Evolutionary conservation across 495 filamentous ascomycete genomes (phyloP), one percentile per base, ranked within the genome.

Genomic region (Trichoderma asperelloides): DNA sequence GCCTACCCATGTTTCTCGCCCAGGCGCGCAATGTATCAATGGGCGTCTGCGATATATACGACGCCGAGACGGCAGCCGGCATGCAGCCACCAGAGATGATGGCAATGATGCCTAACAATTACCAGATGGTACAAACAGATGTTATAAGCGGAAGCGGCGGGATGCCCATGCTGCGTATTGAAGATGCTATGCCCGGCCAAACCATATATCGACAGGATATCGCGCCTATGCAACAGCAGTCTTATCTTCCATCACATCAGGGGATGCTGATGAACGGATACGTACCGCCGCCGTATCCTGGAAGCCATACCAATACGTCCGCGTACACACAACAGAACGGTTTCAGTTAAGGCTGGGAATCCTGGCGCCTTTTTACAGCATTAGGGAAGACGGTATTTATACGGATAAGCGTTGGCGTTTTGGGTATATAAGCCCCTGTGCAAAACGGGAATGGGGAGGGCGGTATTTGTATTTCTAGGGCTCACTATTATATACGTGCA

Each of bases 241-340:
- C 40, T 49, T 60, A 18, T 16, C 21, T 65, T n/a, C 40, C 64
- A 8, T 30, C 39, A 2, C 64, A 49, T 15, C 64, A 28, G 9
- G 64, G 64, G 18, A 49, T 43, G 25, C 25, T 65, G 25, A 65
- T 65, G 64, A 47, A 65, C 30, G 64, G 64, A 28, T 65, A 65
- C 37, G n/a, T 47, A 23, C 39, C 63, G 11, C 55, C 60, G 30
- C 62, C 30, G 62, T 64, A 64, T n/a, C 33, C 62, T 15, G 33
- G 39, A 30, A 40, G n/a, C 15, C 30, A 43, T 21, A 18, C 62
- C 30, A 21, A 15, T 21, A 18, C 62, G 30, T 18, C 62, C 8
- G 30, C 33, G 27, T 64, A 64, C 23, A 27, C 39, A 30, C 62
- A 39, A 3, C 62, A 64, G n/a, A n/a, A 64, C 27, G 18, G 3